Conservation (phyloP, 257 asterid genomes). For the Gentiana dahurica region DNA sequence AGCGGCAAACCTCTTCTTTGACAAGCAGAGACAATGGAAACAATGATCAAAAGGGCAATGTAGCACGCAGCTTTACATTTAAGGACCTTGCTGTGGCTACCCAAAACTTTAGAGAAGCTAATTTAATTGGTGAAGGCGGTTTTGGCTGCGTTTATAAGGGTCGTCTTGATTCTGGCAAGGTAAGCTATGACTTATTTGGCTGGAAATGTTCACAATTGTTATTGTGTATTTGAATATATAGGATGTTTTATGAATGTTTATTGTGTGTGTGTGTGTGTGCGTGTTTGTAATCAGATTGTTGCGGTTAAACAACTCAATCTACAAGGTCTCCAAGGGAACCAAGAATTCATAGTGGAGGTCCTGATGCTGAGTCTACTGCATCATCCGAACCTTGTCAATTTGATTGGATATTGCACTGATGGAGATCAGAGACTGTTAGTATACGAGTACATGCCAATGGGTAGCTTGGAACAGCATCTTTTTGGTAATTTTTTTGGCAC, state of each 20-base stretch:
- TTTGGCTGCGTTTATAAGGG: slow-evolving; percentile 78
- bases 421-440: slow-evolving; percentile 90
- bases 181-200: slow-evolving; percentile 12
- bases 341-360: slow-evolving; percentile 84
- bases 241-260: background rate
- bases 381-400: slow-evolving; percentile 75
- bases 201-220: too few relatives aligned
- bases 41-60: slow-evolving; percentile 24
- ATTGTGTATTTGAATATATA: too few relatives aligned
- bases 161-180: slow-evolving; percentile 56
- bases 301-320: slow-evolving; percentile 88
- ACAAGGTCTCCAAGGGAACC: slow-evolving; percentile 85
- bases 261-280: background rate
- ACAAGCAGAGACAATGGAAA: slow-evolving; percentile 16
- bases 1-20: slow-evolving; percentile 27
- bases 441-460: slow-evolving; percentile 85
- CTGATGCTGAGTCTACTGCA: slow-evolving; percentile 83
- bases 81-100: slow-evolving; percentile 73
- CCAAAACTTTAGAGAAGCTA: slow-evolving; percentile 54
- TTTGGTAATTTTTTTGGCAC: slow-evolving; percentile 38
- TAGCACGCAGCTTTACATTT: slow-evolving; percentile 65
- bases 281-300: slow-evolving; percentile 31
- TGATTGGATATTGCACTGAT: slow-evolving; percentile 79
- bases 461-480: slow-evolving; percentile 82
- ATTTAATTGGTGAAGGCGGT: slow-evolving; percentile 87